A percentile compares a stretch with the other conserved stretches of the same genome.
These are phyloP conservation scores for Veloporphyrellus conicus DNA, from an alignment of 1,284 basidiomycete species.

Conservation along the genomic window DNA sequence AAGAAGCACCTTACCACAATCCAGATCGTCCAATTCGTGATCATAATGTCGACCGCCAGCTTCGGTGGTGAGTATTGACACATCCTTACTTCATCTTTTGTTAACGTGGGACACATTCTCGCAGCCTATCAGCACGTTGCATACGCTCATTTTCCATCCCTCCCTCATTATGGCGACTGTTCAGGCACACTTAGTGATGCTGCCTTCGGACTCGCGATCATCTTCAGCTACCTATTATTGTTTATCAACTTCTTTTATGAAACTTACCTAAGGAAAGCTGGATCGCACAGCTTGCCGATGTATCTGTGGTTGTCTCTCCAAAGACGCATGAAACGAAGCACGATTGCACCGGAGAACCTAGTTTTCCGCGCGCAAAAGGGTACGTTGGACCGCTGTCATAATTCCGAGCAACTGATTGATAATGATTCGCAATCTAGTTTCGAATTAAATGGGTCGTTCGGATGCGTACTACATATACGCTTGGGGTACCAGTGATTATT, in stretches of 20 bases:
- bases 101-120: neutral
- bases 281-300: neutral
- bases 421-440: too few relatives aligned
- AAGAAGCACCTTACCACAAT: slow-evolving; percentile 90
- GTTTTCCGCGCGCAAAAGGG: slow-evolving; percentile 15
- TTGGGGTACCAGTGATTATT: too few relatives aligned
- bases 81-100: too few relatives aligned
- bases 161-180: slow-evolving; percentile 17
- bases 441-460: too few relatives aligned
- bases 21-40: slow-evolving; percentile 91
- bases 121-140: slow-evolving; percentile 16
- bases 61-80: slow-evolving; percentile 11
- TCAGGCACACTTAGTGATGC: slow-evolving; percentile 11
- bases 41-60: slow-evolving; percentile 54
- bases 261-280: slow-evolving; percentile 58
- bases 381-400: neutral
- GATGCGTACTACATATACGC: too few relatives aligned
- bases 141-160: slow-evolving; percentile 16
- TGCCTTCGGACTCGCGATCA: slow-evolving; percentile 7
- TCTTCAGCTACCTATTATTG: slow-evolving; percentile 18
- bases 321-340: slow-evolving; percentile 2
- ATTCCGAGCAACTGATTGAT: too few relatives aligned
- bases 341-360: slow-evolving; percentile 1
- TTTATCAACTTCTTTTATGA: slow-evolving; percentile 75
- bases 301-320: neutral